Conservation (phyloP, 1,284 basidiomycete genomes). For the Ceratobasidium sp. region DNA sequence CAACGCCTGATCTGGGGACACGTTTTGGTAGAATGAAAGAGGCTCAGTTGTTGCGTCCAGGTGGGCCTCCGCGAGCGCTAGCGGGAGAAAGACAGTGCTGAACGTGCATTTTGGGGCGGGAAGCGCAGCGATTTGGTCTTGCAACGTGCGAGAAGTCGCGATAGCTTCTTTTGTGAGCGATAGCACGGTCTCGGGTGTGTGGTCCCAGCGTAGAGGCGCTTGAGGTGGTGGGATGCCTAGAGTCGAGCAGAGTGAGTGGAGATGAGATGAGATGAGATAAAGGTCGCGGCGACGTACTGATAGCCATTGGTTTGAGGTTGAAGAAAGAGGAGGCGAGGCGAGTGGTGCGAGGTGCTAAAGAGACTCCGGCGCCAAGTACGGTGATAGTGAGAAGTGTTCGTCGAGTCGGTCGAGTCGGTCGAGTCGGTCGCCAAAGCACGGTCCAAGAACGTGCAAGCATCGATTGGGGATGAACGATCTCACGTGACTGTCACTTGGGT, state of each 20-base stretch:
- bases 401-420: slow-evolving; percentile 13
- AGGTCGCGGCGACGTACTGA: background rate
- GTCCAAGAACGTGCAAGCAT: slow-evolving; percentile 36
- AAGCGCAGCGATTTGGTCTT: slow-evolving; percentile 75
- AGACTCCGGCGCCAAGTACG: slow-evolving; percentile 22
- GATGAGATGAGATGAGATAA: background rate
- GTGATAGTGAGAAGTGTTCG: slow-evolving; percentile 23
- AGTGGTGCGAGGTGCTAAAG: slow-evolving; percentile 16
- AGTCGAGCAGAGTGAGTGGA: background rate
- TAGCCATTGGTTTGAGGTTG: slow-evolving; percentile 21
- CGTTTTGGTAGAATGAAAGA: slow-evolving; percentile 82
- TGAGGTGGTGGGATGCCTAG: slow-evolving; percentile 68
- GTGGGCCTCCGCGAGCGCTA: slow-evolving; percentile 71
- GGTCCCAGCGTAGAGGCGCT: slow-evolving; percentile 75
- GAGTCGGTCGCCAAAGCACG: slow-evolving; percentile 20
- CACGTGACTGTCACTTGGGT: slow-evolving; percentile 8
- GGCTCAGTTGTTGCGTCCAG: slow-evolving; percentile 69
- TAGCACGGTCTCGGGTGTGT: slow-evolving; percentile 72
- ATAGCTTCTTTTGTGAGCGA: slow-evolving; percentile 72
- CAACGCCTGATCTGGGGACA: slow-evolving; percentile 76
- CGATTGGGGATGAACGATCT: slow-evolving; percentile 8
- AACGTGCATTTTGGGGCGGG: slow-evolving; percentile 66
- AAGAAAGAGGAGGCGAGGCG: slow-evolving; percentile 26
- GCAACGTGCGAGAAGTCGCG: slow-evolving; percentile 66
- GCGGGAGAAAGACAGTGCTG: slow-evolving; percentile 61